phyloP scores from a whole-genome alignment of 257 asterid species.

The Solanum paucissectum region DNA sequence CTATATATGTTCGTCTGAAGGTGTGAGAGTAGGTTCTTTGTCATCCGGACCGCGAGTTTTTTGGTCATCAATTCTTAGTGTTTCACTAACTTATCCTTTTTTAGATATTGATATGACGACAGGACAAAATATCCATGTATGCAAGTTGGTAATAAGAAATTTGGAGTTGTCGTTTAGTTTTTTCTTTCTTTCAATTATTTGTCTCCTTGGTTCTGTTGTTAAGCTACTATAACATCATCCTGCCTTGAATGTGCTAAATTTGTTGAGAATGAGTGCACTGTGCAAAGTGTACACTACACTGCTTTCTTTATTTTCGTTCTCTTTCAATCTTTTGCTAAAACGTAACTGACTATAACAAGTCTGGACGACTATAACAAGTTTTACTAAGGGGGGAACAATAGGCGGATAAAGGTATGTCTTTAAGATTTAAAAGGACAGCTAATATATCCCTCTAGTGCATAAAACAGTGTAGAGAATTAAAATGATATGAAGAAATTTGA shows the following conservation, averaged over 20 bases:
- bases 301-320: neutral
- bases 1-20: too few relatives aligned
- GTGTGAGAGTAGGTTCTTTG: too few relatives aligned
- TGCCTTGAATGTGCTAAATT: neutral
- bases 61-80: too few relatives aligned
- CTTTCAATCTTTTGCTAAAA: neutral
- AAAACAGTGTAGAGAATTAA: neutral
- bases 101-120: neutral
- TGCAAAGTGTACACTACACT: neutral
- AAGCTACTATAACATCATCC: neutral
- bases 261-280: neutral
- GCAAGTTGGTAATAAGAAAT: neutral
- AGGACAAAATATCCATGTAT: neutral
- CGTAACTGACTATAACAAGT: neutral
- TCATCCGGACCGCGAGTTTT: too few relatives aligned
- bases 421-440: neutral
- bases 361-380: neutral
- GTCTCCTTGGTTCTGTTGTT: neutral
- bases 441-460: neutral
- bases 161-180: neutral
- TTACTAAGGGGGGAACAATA: neutral
- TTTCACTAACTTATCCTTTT: neutral
- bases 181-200: too few relatives aligned
- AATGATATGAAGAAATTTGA: neutral
- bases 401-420: neutral